phyloP scores from a whole-genome alignment of 208 protist species.

The Crithidia expoeki region DNA sequence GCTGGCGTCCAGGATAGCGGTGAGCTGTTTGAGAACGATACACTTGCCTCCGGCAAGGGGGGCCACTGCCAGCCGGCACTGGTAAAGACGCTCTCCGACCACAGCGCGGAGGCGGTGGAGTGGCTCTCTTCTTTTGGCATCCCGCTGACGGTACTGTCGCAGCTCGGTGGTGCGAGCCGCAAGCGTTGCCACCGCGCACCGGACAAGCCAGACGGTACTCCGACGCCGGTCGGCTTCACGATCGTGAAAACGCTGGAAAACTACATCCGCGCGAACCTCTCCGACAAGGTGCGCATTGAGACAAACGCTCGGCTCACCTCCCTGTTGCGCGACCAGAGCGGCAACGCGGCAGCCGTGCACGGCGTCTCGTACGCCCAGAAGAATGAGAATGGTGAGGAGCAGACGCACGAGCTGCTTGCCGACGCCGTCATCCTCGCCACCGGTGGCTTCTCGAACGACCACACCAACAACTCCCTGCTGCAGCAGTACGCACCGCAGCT shows the following conservation, averaged over 20 bases:
- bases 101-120: constrained; percentile 70
- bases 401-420: constrained; percentile 41
- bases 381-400: constrained; percentile 15
- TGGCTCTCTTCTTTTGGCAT: constrained; percentile 87
- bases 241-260: constrained; percentile 88
- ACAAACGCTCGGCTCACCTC: constrained; percentile 44
- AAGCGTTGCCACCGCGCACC: constrained; percentile 88
- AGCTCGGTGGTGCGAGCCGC: constrained; percentile 90
- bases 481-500: constrained; percentile 78
- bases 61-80: constrained; percentile 73
- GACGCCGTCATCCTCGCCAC: constrained; percentile 90
- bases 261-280: constrained; percentile 70
- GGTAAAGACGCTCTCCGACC: constrained; percentile 80
- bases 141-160: constrained; percentile 78
- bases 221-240: constrained; percentile 89
- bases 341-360: constrained; percentile 30
- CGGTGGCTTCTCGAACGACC: constrained; percentile 89
- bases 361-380: constrained; percentile 43
- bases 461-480: constrained; percentile 65
- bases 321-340: constrained; percentile 42
- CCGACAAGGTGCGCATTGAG: constrained; percentile 65
- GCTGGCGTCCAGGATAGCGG: constrained; percentile 57
- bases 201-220: constrained; percentile 72
- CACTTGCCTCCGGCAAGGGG: constrained; percentile 62
- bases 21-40: constrained; percentile 84